Evolutionary conservation across 2,329 filamentous ascomycete species (phyloP), one percentile per base, ranked within the genome.

Genomic region (Calonectria hongkongensis): DNA sequence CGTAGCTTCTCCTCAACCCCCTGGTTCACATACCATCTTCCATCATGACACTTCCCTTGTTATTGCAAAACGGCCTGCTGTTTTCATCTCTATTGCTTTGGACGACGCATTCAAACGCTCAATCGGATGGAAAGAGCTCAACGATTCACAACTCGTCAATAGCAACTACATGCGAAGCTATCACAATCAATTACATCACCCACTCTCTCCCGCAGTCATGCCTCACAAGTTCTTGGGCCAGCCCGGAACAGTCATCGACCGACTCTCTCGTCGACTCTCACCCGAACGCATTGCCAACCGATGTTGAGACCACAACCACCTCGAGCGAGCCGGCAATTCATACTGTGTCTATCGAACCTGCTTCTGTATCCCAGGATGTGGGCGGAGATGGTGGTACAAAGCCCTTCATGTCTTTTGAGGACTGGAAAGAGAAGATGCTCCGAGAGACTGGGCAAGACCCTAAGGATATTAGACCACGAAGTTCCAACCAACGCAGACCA

Each of bases 401-500:
- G 7, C 76, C 95, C 8, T 98, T 98, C 83, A 92, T 98, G 79
- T 98, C 97, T 0, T 99, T 99, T 79, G 97, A 98, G 82, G 96
- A 98, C 80, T 99, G 97, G 97, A 98, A 98, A 86, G 95, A 94
- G 80, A 94, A 96, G 87, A 98, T 98, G 85, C 86, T 98, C 21
- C 94, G 93, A 65, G 94, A 95, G 81, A 93, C 92, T 4, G 96
- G 95, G 15, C 96, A 98, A 81, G 89, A 91, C 67, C 87, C 87
- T 7, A 83, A 95, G 87, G 81, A 94, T 85, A 76, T 94, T 89
- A 84, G 92, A 89, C 84, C 89, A 89, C 81, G 94, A 86, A 82
- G 91, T 88, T 76, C 88, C 80, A 82, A 87, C 86, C 84, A 90
- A 82, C 80, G 86, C 81, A 75, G 86, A 82, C 80, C 85, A 81